Evolutionary conservation across 192 early-diverging fungal species (phyloP).

Genomic region (Geranomyces variabilis): DNA sequence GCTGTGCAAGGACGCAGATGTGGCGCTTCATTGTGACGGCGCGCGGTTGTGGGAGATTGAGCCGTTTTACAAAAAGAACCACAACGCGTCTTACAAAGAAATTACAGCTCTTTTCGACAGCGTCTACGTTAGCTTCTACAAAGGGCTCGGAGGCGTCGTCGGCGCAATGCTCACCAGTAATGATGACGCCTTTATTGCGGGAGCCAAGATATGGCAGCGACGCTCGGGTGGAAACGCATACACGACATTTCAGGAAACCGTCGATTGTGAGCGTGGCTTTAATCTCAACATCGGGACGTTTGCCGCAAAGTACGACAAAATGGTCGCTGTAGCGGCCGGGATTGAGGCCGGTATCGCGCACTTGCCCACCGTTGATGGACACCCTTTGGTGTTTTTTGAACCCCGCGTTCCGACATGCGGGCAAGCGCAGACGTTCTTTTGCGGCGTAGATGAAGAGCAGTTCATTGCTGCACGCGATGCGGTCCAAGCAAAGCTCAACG

Average conservation of each 20-base stretch:
- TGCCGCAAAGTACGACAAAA: not conserved
- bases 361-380: not conserved
- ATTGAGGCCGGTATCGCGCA: not conserved
- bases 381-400: not conserved
- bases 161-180: constrained; percentile 6
- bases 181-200: not conserved
- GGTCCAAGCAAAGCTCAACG: not conserved
- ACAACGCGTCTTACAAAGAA: not conserved
- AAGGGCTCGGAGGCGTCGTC: not conserved
- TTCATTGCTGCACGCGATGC: not conserved
- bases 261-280: constrained; percentile 12
- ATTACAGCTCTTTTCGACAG: not conserved
- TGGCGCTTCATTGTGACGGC: constrained; percentile 13
- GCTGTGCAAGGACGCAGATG: not conserved
- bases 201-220: constrained; percentile 6
- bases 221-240: not conserved
- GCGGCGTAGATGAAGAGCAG: not conserved
- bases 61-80: not conserved
- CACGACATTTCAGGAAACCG: not conserved
- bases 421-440: not conserved
- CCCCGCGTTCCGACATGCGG: constrained; percentile 1
- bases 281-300: constrained; percentile 5
- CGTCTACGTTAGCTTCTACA: constrained; percentile 1
- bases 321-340: not conserved
- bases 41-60: constrained; percentile 6